These are phyloP conservation scores for Myxozyma lipomycoides DNA, from an alignment of 805 yeast species.

Conservation along the genomic window DNA sequence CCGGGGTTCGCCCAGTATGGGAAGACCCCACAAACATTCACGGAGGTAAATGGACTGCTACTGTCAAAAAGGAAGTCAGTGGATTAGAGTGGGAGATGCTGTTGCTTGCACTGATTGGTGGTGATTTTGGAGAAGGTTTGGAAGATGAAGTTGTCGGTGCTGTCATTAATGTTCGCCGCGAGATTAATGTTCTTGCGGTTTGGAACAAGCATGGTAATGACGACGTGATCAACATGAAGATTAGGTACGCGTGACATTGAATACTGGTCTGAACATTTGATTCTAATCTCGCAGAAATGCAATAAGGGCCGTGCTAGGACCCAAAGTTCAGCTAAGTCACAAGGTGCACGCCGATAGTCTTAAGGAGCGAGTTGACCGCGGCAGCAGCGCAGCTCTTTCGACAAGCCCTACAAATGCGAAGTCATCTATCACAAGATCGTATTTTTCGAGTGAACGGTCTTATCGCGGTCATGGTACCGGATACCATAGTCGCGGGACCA, in stretches of 20 bases:
- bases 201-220: slow-evolving; percentile 50
- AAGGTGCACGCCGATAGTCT: slow-evolving; percentile 35
- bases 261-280: no score
- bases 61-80: slow-evolving; percentile 53
- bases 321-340: no score
- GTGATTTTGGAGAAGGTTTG: slow-evolving; percentile 44
- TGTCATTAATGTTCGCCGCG: slow-evolving; percentile 55
- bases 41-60: slow-evolving; percentile 93
- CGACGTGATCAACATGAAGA: slow-evolving; percentile 34
- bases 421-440: no score
- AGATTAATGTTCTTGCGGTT: slow-evolving; percentile 51
- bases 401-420: no score
- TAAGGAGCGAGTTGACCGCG: slow-evolving; percentile 28
- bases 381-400: no score
- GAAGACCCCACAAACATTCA: slow-evolving; percentile 80
- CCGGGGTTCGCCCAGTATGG: slow-evolving; percentile 97
- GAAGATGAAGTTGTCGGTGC: slow-evolving; percentile 50
- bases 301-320: no score
- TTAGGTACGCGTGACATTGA: slow-evolving; percentile 14
- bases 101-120: slow-evolving; percentile 47
- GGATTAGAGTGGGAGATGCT: slow-evolving; percentile 41
- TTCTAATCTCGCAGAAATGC: no score
- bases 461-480: not conserved
- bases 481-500: not conserved
- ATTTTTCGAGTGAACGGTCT: not conserved